phyloP scores from a whole-genome alignment of 441 rosid species.

The Gossypium aridum region DNA sequence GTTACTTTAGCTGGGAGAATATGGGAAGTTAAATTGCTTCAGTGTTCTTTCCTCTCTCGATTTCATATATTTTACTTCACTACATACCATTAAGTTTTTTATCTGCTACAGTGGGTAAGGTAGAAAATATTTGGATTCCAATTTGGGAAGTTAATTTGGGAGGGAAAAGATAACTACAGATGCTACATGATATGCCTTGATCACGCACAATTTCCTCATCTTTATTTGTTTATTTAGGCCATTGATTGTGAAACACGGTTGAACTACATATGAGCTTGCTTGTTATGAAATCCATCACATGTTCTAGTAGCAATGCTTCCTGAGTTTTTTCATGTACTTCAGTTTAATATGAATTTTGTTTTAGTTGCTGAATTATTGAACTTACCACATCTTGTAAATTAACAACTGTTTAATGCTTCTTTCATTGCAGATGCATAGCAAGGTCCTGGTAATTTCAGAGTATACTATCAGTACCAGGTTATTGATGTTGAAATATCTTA shows the following conservation, averaged over 20 bases:
- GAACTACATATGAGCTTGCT: background rate
- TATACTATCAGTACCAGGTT: constrained; percentile 23
- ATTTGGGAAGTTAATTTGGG: background rate
- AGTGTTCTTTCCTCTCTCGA: background rate
- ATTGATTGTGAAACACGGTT: background rate
- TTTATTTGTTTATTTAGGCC: background rate
- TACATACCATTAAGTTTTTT: background rate
- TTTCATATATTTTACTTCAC: background rate
- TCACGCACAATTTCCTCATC: background rate
- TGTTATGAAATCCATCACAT: background rate
- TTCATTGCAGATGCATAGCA: constrained; percentile 27
- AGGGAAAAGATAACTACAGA: background rate
- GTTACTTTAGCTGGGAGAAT: background rate
- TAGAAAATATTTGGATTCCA: background rate
- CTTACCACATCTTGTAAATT: background rate
- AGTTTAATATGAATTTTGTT: background rate
- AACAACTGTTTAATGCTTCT: constrained; percentile 4
- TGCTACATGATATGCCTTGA: background rate
- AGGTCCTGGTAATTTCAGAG: background rate
- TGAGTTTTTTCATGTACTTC: background rate
- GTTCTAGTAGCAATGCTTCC: background rate
- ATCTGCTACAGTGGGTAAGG: background rate
- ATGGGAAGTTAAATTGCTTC: background rate
- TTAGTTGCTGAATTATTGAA: background rate
- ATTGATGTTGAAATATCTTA: background rate